A percentile compares a stretch with the other conserved stretches of the same genome.
These are phyloP conservation scores for Vitellaria paradoxa DNA, from an alignment of 179 eudicot species.

Conservation along the genomic window DNA sequence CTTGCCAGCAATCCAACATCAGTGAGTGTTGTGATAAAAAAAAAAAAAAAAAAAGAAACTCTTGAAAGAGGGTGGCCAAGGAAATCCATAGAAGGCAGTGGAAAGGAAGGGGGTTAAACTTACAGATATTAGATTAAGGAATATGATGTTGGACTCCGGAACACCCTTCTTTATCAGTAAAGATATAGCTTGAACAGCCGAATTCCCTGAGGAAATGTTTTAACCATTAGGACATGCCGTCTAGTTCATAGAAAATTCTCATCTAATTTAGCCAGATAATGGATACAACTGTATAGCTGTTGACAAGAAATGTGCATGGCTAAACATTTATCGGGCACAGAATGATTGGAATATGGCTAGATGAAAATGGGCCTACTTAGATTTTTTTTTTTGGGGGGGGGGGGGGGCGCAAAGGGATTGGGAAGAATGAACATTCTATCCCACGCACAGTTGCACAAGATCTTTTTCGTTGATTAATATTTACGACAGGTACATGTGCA, in stretches of 20 bases:
- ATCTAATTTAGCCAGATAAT: background rate
- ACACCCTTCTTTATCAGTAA: constrained; percentile 88
- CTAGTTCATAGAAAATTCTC: background rate
- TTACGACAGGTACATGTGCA: too few species aligned
- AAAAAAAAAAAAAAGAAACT: background rate
- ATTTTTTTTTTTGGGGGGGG: background rate
- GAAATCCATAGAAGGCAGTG: background rate
- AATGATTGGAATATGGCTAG: background rate
- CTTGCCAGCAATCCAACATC: background rate
- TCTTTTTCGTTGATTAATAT: too few species aligned
- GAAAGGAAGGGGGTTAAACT: constrained; percentile 18
- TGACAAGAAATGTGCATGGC: background rate
- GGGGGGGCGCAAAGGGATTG: too few species aligned
- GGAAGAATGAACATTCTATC: background rate
- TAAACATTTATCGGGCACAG: background rate
- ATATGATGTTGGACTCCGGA: constrained; percentile 79
- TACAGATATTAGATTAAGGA: constrained; percentile 82
- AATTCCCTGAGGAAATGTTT: constrained; percentile 58
- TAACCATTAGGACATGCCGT: background rate
- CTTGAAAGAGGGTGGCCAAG: background rate
- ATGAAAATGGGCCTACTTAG: background rate
- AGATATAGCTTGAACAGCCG: constrained; percentile 90
- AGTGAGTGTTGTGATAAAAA: background rate
- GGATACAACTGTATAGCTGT: background rate
- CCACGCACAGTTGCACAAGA: too few species aligned